phyloP scores from a whole-genome alignment of 2,329 filamentous ascomycete species.

The Aspergillus glaucus region DNA sequence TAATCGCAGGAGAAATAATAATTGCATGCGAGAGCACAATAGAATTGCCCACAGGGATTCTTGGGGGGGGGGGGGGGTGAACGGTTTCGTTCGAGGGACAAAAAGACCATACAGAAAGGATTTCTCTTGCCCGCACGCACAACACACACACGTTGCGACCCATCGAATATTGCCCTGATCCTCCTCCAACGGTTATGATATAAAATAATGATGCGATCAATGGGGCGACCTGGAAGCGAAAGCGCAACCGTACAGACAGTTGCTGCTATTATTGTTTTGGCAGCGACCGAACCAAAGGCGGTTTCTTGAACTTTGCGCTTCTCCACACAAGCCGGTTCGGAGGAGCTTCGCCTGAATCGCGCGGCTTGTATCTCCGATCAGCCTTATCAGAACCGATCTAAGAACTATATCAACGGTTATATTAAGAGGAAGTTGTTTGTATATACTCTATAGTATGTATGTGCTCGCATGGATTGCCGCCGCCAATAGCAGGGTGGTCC shows the following conservation, averaged over 20 bases:
- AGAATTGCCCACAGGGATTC: too few relatives aligned
- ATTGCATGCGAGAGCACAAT: too few relatives aligned
- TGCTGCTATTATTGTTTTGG: background rate
- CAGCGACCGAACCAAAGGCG: constrained; percentile 13
- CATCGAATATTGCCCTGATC: constrained; percentile 10
- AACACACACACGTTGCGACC: constrained; percentile 12
- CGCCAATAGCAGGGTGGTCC: too few relatives aligned
- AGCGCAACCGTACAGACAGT: background rate
- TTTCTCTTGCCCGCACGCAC: constrained; percentile 19
- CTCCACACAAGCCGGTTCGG: constrained; percentile 22
- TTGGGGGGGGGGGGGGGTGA: too few relatives aligned
- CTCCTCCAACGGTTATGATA: background rate
- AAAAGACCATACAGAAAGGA: constrained; percentile 17
- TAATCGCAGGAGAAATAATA: background rate
- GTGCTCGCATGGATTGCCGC: too few relatives aligned
- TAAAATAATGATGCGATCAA: background rate
- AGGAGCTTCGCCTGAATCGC: constrained; percentile 10
- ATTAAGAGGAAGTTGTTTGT: background rate
- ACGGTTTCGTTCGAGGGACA: background rate
- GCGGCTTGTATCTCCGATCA: constrained; percentile 26
- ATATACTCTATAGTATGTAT: background rate
- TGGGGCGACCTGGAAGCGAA: background rate
- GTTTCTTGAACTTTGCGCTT: constrained; percentile 32
- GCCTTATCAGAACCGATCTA: constrained; percentile 20
- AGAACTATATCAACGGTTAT: background rate